Base-by-base conservation (phyloP, 192 early-diverging fungal genomes). In the Powellomyces hirtus region DNA sequence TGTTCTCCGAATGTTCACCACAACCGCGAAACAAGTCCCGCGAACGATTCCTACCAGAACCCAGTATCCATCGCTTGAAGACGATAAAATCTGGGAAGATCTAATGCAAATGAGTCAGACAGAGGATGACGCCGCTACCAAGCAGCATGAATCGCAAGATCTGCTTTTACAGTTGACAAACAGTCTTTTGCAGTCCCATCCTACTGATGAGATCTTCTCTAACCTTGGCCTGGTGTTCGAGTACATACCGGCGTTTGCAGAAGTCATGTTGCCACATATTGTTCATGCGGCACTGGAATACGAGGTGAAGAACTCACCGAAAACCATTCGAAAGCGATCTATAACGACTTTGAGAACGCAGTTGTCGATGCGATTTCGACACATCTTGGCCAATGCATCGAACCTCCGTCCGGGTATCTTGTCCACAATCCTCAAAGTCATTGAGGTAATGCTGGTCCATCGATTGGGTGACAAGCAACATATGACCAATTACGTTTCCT, bases 221-320 rank as follows among this genome's bases (percentile, higher is more conserved):
- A 29, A 65, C 58, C 60, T 75, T 18, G 59, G 44, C n/a, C 34
- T 22, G 8, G 29, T 44, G 2, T 63, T 71, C 27, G 73, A 71
- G 38, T 4, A 1, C n/a, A 22, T 30, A 8, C 66, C 58, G 31
- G 45, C 14, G 8, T 59, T 75, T 51, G 73, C 61, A 14, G 69
- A 64, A 2, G 35, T 34, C 13, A 71, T 75, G 61, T 24, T 75
- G 13, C 60, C 68, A 30, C 42, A 58, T 51, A 13, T 75, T 18
- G 44, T 75, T 6, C 68, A 72, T 35, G 14, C 27, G 8, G 73
- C 73, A 31, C 33, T 75, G 13, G 16, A 60, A n/a, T 37, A 60
- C 38, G 59, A 60, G 59, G n/a, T 60, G 16, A 11, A 3, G 20
- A 29, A 26, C 36, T n/a, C 34, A 5, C 13, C 11, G 4, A 60